Base-by-base conservation (phyloP, 2,329 filamentous ascomycete species). In the Pseudocercospora fijiensis region DNA sequence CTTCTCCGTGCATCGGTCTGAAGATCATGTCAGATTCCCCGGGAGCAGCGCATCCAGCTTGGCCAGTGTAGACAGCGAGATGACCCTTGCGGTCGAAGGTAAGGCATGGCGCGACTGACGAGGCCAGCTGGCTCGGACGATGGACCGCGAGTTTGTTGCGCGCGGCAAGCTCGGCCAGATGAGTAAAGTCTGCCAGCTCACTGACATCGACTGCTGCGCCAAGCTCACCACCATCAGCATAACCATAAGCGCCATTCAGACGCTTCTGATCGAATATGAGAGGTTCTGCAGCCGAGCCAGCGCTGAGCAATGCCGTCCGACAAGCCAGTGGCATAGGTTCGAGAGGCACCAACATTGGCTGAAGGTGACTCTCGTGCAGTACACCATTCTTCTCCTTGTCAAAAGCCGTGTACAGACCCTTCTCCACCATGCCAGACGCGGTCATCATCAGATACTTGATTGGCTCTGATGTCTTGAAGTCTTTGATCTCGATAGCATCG, bases 21-120 rank as follows among this genome's bases (percentile, higher is more conserved):
- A 77, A 78, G 30, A 77, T 68, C 9, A 72, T 64, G 18, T 74
- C 72, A 28, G 78, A 76, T 30, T 72, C 64, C 4, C 76, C 75
- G 2, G 76, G 73, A 4, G 45, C 66, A 16, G 70, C 71, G 53
- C 75, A 78, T 2, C 65, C 69, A 61, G 73, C 66, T 26, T 75
- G 70, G 1, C 77, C 77, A n/a, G 73, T 69, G 57, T 77, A 78
- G 9, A 77, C 76, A 8, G 75, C 75, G 10, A 77, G 60, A 26
- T 74, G 67, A 3, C 75, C 76, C 7, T 72, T 37, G 10, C 72
- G 65, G 53, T 78, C 76, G 18, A 78, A 70, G 1, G 76, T 78
- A 30, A 79, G 62, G 28, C 71, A 72, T 22, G 76, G 75, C 7
- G 71, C 65, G 0, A 73, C 71, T 9, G 71, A 69, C 11, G 72